Percentiles rank a stretch among this genome's conserved stretches.
Evolutionary conservation across 164 flowering plant genomes (phyloP).

Genomic region (Pachysandra terminalis): DNA sequence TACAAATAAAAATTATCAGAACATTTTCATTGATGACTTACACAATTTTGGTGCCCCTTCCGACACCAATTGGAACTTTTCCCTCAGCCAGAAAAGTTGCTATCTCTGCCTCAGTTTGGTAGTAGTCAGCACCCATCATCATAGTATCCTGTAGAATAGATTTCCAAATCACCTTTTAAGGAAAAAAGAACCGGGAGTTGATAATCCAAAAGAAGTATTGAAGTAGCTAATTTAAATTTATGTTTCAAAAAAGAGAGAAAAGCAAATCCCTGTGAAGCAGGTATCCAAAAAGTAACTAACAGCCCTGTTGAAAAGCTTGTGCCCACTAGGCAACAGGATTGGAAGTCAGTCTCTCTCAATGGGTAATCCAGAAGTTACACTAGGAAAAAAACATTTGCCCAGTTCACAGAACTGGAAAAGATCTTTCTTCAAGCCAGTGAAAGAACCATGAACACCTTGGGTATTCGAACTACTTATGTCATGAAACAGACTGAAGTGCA

Average conservation of each 20-base stretch:
- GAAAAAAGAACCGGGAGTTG: background rate
- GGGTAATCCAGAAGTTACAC: too few relatives aligned
- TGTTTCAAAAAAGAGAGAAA: background rate
- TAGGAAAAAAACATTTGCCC: too few relatives aligned
- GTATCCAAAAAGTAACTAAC: too few relatives aligned
- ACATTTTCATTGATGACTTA: constrained; percentile 11
- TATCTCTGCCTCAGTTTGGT: constrained; percentile 86
- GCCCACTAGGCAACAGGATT: too few relatives aligned
- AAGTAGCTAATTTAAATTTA: background rate
- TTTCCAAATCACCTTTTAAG: background rate
- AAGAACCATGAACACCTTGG: too few relatives aligned
- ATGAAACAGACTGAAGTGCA: too few relatives aligned
- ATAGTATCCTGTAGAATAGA: constrained; percentile 55
- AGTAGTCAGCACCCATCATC: constrained; percentile 91
- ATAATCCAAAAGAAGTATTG: background rate
- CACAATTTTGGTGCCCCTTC: constrained; percentile 70
- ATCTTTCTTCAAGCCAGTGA: too few relatives aligned
- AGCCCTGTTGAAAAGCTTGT: too few relatives aligned
- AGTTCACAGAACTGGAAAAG: too few relatives aligned
- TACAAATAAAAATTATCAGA: background rate
- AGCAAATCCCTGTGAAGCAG: too few relatives aligned
- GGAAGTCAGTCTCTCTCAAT: too few relatives aligned
- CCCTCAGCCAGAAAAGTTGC: constrained; percentile 82
- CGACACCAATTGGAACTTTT: constrained; percentile 82
- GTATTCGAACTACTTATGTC: too few relatives aligned